A percentile compares a stretch with the other conserved stretches of the same genome.
Evolutionary conservation across 345 rosid genomes (phyloP).

Genomic region (Hibiscus mutabilis): DNA sequence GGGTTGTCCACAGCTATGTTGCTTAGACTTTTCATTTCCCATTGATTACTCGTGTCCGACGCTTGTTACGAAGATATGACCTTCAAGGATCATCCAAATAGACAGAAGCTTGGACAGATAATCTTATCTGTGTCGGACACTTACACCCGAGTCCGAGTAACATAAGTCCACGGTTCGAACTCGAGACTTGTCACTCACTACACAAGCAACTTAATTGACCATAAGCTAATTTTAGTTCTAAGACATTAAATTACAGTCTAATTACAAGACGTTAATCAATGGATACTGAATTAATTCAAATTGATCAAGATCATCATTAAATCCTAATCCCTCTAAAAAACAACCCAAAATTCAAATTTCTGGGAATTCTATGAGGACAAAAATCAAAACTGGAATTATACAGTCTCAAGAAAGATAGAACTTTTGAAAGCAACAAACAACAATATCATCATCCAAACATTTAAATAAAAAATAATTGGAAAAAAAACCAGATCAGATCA

Average conservation of each 20-base stretch:
- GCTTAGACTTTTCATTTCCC: too few relatives aligned
- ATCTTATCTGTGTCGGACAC: too few relatives aligned
- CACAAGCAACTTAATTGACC: neutral
- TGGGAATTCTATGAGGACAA: neutral
- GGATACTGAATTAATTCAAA: neutral
- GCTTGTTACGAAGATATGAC: too few relatives aligned
- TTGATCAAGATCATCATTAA: slow-evolving; percentile 26
- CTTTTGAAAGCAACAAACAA: neutral
- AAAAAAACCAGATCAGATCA: slow-evolving; percentile 44
- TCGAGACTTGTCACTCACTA: too few relatives aligned
- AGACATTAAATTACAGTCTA: neutral
- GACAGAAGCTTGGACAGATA: too few relatives aligned
- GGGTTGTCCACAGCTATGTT: too few relatives aligned
- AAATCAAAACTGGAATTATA: slow-evolving; percentile 2
- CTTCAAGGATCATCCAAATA: too few relatives aligned
- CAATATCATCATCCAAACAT: neutral
- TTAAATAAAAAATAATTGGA: slow-evolving; percentile 3
- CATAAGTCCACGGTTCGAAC: too few relatives aligned
- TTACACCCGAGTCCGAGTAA: too few relatives aligned
- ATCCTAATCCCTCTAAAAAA: slow-evolving; percentile 20
- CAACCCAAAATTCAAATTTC: slow-evolving; percentile 13
- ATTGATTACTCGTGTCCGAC: too few relatives aligned
- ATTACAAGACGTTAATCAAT: neutral
- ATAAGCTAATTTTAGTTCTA: neutral
- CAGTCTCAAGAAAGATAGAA: neutral